Base-by-base conservation (phyloP, 306 rosid species). In the Cyamopsis tetragonoloba region DNA sequence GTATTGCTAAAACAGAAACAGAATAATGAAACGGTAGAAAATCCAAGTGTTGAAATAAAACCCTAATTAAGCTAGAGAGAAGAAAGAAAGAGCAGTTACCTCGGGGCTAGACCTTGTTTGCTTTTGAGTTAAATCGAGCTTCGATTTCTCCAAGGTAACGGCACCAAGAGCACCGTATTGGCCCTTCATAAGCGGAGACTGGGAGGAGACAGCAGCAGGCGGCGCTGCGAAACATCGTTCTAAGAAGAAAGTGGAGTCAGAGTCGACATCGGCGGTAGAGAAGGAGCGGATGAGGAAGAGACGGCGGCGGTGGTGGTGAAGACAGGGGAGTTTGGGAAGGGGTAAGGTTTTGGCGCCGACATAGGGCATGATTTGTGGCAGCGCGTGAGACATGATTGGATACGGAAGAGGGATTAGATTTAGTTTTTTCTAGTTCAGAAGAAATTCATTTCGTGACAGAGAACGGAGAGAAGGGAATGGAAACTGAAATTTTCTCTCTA, bases 141-240 rank as follows among this genome's bases (percentile, higher is more conserved):
- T 93, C 1, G 88, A 77, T 80, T 93, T 93, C 80, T 93, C 99
- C 63, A 93, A 80, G 7, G 99, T 93, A 43, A 81, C 96, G 10
- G 99, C 48, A 34, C 96, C 92, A 5, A 83, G 41, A n/a, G 97
- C 15, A 67, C 99, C 89, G 68, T 44, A 84, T 74, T 90, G 56
- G 0, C 84, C 95, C 75, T 93, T 93, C 99, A 90, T 90, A 27
- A 78, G 26, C 12, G 73, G 56, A 23, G 48, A 35, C 22, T 17
- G 37, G 6, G 73, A 54, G 32, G 60, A 48, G 3, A 56, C 58
- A 13, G 85, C 18, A 5, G 78, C 69, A 0, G 84, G 14, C 1
- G 92, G 69, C 6, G 79, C 82, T 2, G 15, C 76, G 1, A 84
- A 83, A 70, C 99, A 93, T 3, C 89, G 79, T 39, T 93, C 92